Base-by-base conservation (phyloP, 2,329 filamentous ascomycete species). In the Amauroascus niger region DNA sequence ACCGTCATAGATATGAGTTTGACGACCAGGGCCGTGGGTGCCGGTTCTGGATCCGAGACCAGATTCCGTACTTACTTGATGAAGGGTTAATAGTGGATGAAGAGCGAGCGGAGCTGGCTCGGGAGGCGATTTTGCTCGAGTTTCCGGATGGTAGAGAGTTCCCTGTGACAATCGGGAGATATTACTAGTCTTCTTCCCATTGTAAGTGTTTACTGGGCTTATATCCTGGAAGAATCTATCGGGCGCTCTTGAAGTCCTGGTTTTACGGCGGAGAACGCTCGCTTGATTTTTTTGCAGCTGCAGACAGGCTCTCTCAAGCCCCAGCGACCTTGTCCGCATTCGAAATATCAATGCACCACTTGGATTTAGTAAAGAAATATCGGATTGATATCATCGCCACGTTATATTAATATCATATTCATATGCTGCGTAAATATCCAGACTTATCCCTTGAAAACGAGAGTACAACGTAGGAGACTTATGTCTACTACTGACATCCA, bases 41-140 rank as follows among this genome's bases (percentile, higher is more conserved):
- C n/a, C 39, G 49, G 22, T 52, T 52, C 13, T 52, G 49, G 49
- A 30, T 52, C 26, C 49, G 49, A n/a, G 49, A 52, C 37, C 49
- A 52, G 40, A 52, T 52, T 44, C 49, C 39, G 8, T 52, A 26
- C 41, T 20, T 52, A 39, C 40, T 52, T 13, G 43, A 46, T 18
- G 50, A 45, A 14, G 50, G 40, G 24, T n/a, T 52, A 1, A 35
- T 52, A 11, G 14, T 37, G 26, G 50, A 52, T 39, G 28, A 40
- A 26, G 40, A 52, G 41, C 50, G 39, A 18, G 50, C 50, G 5
- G 40, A 52, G 37, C 6, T 7, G 6, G 49, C 49, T 14, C n/a
- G 39, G 16, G 40, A 35, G 26, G 49, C 49, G 32, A n/a, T 44
- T n/a, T 45, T 52, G 49, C 24, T 52, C 28, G 39, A 44, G 11